Base-by-base conservation (phyloP, 192 early-diverging fungal species). In the Umbelopsis vinacea region DNA sequence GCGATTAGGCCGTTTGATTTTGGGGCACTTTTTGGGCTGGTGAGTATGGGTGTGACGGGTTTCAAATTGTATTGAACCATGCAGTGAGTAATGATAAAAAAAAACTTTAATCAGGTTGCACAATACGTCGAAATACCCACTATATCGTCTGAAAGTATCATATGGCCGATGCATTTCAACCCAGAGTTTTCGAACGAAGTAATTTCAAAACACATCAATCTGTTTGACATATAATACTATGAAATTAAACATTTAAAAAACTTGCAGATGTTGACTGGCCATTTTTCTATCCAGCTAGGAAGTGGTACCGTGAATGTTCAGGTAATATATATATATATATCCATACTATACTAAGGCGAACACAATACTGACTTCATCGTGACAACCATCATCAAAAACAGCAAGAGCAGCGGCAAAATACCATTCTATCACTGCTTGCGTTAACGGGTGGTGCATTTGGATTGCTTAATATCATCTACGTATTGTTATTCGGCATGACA, bases 361-460 rank as follows among this genome's bases (percentile, higher is more conserved):
- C 19, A 2, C 1, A 29, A 29, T 29, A 29, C 29, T 29, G 29
- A 29, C 29, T 29, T 29, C 3, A 29, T 29, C 29, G 29, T 29
- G 29, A 29, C 29, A 29, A 29, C 29, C 1, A 29, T 29, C 29
- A 1, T 29, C 29, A 29, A 29, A 29, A 21, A 40, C 67, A 76
- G 71, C 71, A 71, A 43, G 75, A 76, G 33, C 52, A 68, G 26
- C 45, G 75, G 22, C 75, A 76, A 26, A 66, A 76, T 35, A 76
- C 75, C n/a, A 9, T 68, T 0, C 33, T 76, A 21, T 52, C 70
- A 48, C n/a, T 53, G 11, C 19, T 76, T 69, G 75, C 75, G 17
- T 60, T 76, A 23, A 70, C 66, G 37, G 75, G 75, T 69, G 75
- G 75, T 63, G 53, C 48, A 14, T 76, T 72, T 17, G 75, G 75